Conservation (phyloP, 495 filamentous ascomycete species). For the Amorphotheca resinae region DNA sequence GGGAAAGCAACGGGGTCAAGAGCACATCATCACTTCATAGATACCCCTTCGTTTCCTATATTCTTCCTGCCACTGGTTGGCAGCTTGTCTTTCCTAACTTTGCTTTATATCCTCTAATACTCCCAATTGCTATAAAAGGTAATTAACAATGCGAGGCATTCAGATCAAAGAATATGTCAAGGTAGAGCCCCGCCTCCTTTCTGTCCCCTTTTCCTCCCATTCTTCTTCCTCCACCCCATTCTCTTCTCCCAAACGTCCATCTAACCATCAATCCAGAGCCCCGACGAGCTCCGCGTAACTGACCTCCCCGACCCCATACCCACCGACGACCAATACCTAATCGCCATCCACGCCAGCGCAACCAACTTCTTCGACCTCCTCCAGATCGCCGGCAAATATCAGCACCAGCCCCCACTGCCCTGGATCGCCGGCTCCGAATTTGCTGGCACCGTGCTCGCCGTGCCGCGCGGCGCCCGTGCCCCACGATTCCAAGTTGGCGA, state of each 20-base stretch:
- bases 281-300: conserved; percentile 62
- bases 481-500: conserved; percentile 62
- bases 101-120: background rate
- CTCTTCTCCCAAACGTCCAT: background rate
- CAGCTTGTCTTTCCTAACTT: no score
- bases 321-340: conserved; percentile 62
- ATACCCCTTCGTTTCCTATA: no score
- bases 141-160: conserved; percentile 60
- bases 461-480: conserved; percentile 35
- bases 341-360: conserved; percentile 76
- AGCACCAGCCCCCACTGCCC: conserved; percentile 55
- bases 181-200: conserved; percentile 27
- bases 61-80: no score
- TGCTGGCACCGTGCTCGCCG: conserved; percentile 58
- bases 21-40: no score
- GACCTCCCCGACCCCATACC: conserved; percentile 62
- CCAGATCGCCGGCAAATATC: conserved; percentile 31
- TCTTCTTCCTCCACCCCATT: conserved; percentile 1
- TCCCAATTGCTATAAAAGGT: background rate
- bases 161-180: conserved; percentile 76
- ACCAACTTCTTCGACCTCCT: conserved; percentile 83
- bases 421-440: conserved; percentile 87
- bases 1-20: no score
- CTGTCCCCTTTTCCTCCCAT: background rate
- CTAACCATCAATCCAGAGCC: conserved; percentile 41